Conservation (phyloP, 2,329 filamentous ascomycete genomes). For the Aspergillus unguis region DNA sequence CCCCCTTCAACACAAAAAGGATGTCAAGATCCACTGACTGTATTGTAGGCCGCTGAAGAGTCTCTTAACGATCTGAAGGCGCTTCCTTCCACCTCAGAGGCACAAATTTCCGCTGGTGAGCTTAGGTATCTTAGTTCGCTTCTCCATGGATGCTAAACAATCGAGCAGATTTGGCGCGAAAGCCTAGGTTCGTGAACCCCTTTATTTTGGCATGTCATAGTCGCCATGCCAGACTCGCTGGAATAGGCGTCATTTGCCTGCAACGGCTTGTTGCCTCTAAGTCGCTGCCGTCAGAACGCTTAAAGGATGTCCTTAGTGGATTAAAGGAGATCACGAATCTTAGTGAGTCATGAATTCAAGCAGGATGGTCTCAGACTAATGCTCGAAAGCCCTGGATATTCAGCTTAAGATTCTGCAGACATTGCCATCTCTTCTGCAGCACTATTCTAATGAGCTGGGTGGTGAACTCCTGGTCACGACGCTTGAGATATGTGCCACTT, state of each 20-base stretch:
- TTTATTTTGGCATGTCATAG: conserved; percentile 92
- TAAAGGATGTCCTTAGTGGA: conserved; percentile 84
- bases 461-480: conserved; percentile 77
- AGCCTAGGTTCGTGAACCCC: conserved; percentile 81
- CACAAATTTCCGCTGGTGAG: conserved; percentile 68
- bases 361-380: conserved; percentile 21
- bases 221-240: conserved; percentile 84
- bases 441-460: conserved; percentile 77
- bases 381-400: conserved; percentile 65
- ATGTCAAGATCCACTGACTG: conserved; percentile 21
- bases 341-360: conserved; percentile 48
- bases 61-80: conserved; percentile 84
- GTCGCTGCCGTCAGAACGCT: conserved; percentile 71
- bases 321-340: conserved; percentile 74
- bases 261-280: conserved; percentile 81
- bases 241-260: conserved; percentile 81
- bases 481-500: conserved; percentile 83
- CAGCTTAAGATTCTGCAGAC: conserved; percentile 95
- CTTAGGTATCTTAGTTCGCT: conserved; percentile 4
- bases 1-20: conserved; percentile 13
- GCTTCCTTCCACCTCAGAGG: conserved; percentile 70
- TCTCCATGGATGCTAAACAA: conserved; percentile 20
- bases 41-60: conserved; percentile 76
- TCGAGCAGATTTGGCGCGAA: conserved; percentile 71
- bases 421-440: conserved; percentile 81